Conservation (phyloP, 768 basidiomycete genomes). For the Leccinum rimulosum region DNA sequence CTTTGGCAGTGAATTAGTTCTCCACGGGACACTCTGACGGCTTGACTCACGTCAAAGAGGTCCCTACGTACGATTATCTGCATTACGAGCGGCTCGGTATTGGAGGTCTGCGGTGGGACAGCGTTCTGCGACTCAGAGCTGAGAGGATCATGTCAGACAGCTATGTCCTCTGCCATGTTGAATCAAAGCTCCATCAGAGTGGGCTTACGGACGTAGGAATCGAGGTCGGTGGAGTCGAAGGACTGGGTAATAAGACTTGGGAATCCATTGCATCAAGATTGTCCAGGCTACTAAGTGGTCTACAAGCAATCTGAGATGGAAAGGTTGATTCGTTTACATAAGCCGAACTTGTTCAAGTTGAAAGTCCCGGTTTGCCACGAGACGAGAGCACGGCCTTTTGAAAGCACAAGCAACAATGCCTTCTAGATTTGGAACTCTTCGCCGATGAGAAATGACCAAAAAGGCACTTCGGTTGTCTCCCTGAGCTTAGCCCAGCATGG, state of each 20-base stretch:
- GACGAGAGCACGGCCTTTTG: too few relatives aligned
- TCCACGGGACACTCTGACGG: neutral
- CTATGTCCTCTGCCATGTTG: neutral
- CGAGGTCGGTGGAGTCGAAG: neutral
- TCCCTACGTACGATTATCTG: slow-evolving; percentile 44
- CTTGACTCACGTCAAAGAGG: slow-evolving; percentile 37
- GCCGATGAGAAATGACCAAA: neutral
- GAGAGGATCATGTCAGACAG: neutral
- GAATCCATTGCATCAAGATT: neutral
- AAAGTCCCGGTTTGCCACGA: too few relatives aligned
- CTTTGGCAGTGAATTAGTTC: slow-evolving; percentile 20
- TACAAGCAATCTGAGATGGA: neutral
- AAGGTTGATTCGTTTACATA: too few relatives aligned
- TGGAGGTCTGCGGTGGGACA: neutral
- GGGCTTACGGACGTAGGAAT: neutral
- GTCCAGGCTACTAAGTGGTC: too few relatives aligned
- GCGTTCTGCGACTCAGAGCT: neutral
- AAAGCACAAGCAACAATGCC: too few relatives aligned
- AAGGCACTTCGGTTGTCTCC: neutral
- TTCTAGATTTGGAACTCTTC: too few relatives aligned
- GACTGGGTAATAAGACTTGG: neutral
- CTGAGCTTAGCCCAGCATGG: slow-evolving; percentile 10
- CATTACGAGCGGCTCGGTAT: slow-evolving; percentile 36
- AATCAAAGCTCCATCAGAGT: neutral
- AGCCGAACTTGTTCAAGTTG: too few relatives aligned